phyloP scores from a whole-genome alignment of 768 basidiomycete genomes.

The Leccinum arenicola region DNA sequence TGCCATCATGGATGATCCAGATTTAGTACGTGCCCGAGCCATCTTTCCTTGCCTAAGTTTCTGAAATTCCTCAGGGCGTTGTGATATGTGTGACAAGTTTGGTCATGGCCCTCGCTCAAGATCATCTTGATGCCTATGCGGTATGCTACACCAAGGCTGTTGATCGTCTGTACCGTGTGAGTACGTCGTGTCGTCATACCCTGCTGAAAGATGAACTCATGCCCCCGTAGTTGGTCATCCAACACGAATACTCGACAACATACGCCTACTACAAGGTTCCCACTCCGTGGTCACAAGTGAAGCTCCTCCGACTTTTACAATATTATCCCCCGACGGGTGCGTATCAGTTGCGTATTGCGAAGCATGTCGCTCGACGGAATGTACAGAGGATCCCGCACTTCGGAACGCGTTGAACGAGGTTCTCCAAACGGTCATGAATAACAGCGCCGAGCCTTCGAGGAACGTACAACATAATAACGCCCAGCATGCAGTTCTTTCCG shows the following conservation, averaged over 20 bases:
- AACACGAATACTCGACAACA: conserved; percentile 82
- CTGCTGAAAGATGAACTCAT: conserved; percentile 8
- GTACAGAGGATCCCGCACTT: conserved; percentile 78
- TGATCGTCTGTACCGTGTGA: conserved; percentile 78
- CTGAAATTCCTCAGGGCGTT: conserved; percentile 63
- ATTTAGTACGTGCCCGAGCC: conserved; percentile 55
- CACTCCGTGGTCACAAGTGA: conserved; percentile 96
- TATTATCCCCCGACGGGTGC: conserved; percentile 94
- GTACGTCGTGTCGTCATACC: conserved; percentile 15
- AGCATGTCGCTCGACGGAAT: conserved; percentile 5
- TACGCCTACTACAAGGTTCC: conserved; percentile 99
- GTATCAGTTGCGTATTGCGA: conserved; percentile 19
- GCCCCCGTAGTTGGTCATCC: conserved; percentile 72
- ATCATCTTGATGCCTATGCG: conserved; percentile 84
- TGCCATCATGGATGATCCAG: conserved; percentile 91
- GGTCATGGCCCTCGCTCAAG: conserved; percentile 92
- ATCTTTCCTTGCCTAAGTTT: not conserved
- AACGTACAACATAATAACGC: conserved; percentile 99
- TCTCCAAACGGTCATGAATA: conserved; percentile 87
- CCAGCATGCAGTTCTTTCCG: conserved; percentile 96
- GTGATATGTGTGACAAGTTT: conserved; percentile 91
- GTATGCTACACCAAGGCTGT: conserved; percentile 96
- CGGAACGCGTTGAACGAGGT: conserved; percentile 76
- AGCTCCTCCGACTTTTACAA: conserved; percentile 87
- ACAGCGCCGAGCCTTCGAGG: conserved; percentile 83